Conservation (phyloP, 2,329 filamentous ascomycete species). For the Neonectria punicea region DNA sequence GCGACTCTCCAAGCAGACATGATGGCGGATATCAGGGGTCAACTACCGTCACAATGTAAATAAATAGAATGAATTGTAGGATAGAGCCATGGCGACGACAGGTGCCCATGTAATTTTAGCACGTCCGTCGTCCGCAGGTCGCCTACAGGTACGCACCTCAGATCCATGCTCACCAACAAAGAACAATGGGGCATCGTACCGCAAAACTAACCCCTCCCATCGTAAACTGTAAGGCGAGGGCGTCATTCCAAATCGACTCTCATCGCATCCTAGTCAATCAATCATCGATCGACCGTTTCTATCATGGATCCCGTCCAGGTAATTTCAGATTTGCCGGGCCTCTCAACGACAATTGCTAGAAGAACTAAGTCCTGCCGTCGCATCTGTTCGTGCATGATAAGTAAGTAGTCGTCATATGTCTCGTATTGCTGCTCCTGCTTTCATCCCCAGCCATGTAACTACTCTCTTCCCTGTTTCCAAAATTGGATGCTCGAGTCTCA, state of each 20-base stretch:
- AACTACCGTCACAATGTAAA: too few relatives aligned
- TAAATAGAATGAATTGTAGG: too few relatives aligned
- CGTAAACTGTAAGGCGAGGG: background rate
- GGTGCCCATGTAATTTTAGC: background rate
- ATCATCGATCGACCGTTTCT: background rate
- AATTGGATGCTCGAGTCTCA: background rate
- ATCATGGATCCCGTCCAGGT: background rate
- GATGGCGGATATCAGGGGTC: too few relatives aligned
- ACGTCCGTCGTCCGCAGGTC: background rate
- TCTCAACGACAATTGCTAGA: background rate
- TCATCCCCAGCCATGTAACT: background rate
- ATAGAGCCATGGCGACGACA: too few relatives aligned
- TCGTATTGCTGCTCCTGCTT: background rate
- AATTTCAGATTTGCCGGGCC: background rate
- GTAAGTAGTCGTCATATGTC: background rate
- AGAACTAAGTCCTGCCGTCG: background rate
- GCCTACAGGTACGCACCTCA: background rate
- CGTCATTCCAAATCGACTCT: background rate
- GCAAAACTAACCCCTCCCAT: background rate
- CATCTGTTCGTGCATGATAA: background rate
- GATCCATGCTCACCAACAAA: background rate
- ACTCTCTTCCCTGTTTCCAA: constrained; percentile 1
- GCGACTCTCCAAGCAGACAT: too few relatives aligned
- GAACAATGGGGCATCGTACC: background rate
- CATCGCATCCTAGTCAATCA: background rate